Evolutionary conservation across 2,329 filamentous ascomycete species (phyloP).

Genomic region (Aspergillus brunneoviolaceus): DNA sequence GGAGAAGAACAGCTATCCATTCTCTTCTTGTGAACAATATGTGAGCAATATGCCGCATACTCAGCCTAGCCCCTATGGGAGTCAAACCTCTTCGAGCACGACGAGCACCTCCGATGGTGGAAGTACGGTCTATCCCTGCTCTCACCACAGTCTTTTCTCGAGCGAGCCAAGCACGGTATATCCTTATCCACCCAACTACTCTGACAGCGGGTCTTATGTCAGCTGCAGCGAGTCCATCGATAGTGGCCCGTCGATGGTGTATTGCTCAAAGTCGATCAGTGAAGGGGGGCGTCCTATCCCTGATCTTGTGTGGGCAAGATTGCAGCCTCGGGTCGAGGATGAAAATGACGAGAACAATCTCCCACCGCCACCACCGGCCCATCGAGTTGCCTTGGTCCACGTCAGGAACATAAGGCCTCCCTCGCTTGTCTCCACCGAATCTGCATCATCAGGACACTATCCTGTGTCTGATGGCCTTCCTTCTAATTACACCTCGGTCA

Average conservation of each 20-base stretch:
- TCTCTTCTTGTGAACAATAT: constrained; percentile 25
- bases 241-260: neutral
- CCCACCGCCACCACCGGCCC: constrained; percentile 24
- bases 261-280: neutral
- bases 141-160: neutral
- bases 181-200: neutral
- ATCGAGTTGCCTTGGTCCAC: neutral
- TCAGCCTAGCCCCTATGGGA: neutral
- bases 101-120: neutral
- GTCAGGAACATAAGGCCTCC: neutral
- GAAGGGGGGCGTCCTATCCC: neutral
- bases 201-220: neutral
- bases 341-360: constrained; percentile 41
- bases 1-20: constrained; percentile 19
- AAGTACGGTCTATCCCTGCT: neutral
- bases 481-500: neutral
- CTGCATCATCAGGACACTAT: neutral
- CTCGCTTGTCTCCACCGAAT: neutral
- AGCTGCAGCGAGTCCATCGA: neutral
- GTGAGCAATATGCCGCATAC: neutral
- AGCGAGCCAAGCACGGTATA: neutral
- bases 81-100: neutral
- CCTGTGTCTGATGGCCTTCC: neutral
- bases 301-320: constrained; percentile 37
- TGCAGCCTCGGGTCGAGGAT: constrained; percentile 51